These are phyloP conservation scores for Proliferodiscus dingleyae DNA, from an alignment of 2,329 filamentous ascomycete genomes.

Conservation along the genomic window DNA sequence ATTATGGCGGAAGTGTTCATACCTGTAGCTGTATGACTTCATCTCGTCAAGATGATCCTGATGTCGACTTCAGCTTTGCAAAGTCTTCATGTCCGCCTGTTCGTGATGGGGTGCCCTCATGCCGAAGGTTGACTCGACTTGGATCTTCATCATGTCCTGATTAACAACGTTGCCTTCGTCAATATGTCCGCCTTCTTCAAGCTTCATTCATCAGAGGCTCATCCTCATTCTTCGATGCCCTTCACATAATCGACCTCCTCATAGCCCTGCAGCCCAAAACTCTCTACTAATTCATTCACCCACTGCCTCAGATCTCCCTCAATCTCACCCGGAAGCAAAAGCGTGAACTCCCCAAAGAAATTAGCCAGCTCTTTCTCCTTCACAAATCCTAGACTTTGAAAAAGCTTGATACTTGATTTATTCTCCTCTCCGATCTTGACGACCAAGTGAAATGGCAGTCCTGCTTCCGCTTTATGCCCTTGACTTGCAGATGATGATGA, in stretches of 20 bases:
- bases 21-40: no score
- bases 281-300: conserved; percentile 28
- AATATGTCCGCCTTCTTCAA: not conserved
- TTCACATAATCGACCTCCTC: not conserved
- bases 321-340: conserved; percentile 34
- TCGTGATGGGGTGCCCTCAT: no score
- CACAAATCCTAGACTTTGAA: conserved; percentile 54
- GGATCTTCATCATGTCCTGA: no score
- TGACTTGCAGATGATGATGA: not conserved
- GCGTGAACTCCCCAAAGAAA: conserved; percentile 65
- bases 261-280: conserved; percentile 20
- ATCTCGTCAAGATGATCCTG: no score
- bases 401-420: conserved; percentile 51
- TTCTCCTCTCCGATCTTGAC: conserved; percentile 60
- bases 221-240: not conserved
- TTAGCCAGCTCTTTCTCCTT: conserved; percentile 44
- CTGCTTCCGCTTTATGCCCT: conserved; percentile 41
- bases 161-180: no score
- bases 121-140: no score
- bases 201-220: not conserved
- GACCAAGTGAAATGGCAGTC: conserved; percentile 39
- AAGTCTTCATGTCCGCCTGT: no score
- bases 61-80: no score
- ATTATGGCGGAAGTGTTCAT: no score
- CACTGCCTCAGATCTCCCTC: conserved; percentile 20